Conservation (phyloP, 108 stramenopile species). For the Nannochloropsis oceanica region DNA sequence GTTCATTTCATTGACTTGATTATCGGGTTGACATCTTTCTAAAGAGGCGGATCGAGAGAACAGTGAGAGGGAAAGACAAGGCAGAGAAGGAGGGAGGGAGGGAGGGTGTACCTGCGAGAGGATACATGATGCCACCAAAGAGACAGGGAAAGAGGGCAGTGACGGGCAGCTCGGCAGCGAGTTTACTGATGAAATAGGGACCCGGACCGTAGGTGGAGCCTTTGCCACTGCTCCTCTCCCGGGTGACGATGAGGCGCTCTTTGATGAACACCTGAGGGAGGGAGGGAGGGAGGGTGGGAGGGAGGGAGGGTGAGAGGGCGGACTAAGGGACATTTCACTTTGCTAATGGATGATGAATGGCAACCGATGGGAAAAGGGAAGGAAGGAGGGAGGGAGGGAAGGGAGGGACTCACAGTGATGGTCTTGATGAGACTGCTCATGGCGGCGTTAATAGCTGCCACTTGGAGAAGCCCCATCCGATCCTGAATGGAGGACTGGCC, state of each 20-base stretch:
- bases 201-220: conserved; percentile 52
- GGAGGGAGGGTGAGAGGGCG: not conserved
- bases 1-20: not conserved
- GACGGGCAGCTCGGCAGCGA: conserved; percentile 72
- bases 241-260: conserved; percentile 11
- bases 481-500: conserved; percentile 17
- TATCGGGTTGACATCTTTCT: too few relatives aligned
- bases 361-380: not conserved
- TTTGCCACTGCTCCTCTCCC: not conserved
- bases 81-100: not conserved
- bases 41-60: too few relatives aligned
- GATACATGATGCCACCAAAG: conserved; percentile 62
- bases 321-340: too few relatives aligned
- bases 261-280: conserved; percentile 4
- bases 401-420: not conserved
- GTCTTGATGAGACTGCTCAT: conserved; percentile 21
- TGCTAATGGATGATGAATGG: too few relatives aligned
- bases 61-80: not conserved
- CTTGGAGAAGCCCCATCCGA: conserved; percentile 27
- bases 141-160: conserved; percentile 58
- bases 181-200: conserved; percentile 81
- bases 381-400: not conserved
- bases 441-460: conserved; percentile 25
- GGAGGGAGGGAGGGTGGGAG: not conserved
- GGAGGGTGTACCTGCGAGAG: not conserved